phyloP scores from a whole-genome alignment of 306 rosid genomes.

The Begonia loranthoides region DNA sequence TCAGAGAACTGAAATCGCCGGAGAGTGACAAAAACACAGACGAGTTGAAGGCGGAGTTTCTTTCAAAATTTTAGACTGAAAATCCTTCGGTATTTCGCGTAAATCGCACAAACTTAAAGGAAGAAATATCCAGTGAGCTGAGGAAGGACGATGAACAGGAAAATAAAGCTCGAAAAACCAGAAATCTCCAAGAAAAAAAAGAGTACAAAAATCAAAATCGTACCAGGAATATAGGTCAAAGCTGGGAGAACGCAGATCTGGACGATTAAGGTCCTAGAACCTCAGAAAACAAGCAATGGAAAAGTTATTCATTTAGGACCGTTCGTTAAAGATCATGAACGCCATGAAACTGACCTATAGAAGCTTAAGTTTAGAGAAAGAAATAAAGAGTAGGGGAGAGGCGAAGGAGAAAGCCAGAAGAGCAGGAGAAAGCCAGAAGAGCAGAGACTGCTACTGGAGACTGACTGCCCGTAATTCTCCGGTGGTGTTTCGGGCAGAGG shows the following conservation, averaged over 20 bases:
- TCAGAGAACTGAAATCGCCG: no score
- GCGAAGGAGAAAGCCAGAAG: no score
- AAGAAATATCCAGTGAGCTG: neutral
- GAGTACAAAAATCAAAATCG: neutral
- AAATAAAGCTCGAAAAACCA: slow-evolving; percentile 1
- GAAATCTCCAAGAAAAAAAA: neutral
- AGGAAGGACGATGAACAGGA: slow-evolving; percentile 4
- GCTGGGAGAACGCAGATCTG: slow-evolving; percentile 15
- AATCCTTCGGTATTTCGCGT: slow-evolving; percentile 11
- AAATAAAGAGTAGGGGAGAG: no score
- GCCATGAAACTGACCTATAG: no score
- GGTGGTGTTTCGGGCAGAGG: slow-evolving; percentile 13
- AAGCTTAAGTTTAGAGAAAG: no score
- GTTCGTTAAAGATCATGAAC: slow-evolving; percentile 5
- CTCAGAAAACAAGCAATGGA: slow-evolving; percentile 2
- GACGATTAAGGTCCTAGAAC: slow-evolving; percentile 8
- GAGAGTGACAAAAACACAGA: no score
- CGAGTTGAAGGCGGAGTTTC: no score
- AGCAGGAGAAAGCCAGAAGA: no score
- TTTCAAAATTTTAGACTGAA: no score
- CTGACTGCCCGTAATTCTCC: slow-evolving; percentile 16
- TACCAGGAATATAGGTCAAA: slow-evolving; percentile 11
- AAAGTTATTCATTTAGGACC: slow-evolving; percentile 13
- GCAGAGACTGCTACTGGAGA: no score
- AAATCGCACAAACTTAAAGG: neutral